phyloP scores from a whole-genome alignment of 306 rosid species.

The Abrus precatorius region DNA sequence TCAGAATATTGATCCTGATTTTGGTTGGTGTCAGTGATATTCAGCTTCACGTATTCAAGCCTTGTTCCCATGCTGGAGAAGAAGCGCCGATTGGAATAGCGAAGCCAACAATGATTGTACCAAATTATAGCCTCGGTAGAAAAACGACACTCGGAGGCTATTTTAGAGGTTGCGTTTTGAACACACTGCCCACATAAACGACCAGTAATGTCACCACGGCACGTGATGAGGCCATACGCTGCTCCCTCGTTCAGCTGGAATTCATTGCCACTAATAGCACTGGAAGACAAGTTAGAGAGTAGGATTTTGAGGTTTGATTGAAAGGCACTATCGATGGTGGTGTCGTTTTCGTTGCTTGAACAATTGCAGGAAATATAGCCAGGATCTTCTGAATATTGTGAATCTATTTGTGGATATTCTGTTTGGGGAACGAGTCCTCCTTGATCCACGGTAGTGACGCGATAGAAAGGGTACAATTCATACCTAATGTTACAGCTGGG shows the following conservation, averaged over 20 bases:
- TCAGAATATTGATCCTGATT: no score
- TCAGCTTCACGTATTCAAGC: background rate
- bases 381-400: background rate
- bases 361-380: background rate
- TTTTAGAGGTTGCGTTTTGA: background rate
- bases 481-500: background rate
- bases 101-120: constrained; percentile 5
- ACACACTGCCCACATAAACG: background rate
- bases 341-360: background rate
- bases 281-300: background rate
- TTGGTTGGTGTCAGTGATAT: background rate
- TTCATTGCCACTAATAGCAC: background rate
- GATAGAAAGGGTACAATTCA: background rate
- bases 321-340: background rate
- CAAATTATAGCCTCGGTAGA: background rate
- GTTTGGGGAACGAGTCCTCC: background rate
- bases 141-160: background rate
- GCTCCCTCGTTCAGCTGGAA: background rate
- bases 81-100: background rate
- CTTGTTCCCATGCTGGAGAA: background rate
- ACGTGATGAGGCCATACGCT: background rate
- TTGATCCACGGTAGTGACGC: no score
- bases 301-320: background rate
- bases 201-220: background rate
- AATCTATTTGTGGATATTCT: background rate